These are phyloP conservation scores for Taphrina confusa DNA, from an alignment of 1,139 yeast species.

Conservation along the genomic window DNA sequence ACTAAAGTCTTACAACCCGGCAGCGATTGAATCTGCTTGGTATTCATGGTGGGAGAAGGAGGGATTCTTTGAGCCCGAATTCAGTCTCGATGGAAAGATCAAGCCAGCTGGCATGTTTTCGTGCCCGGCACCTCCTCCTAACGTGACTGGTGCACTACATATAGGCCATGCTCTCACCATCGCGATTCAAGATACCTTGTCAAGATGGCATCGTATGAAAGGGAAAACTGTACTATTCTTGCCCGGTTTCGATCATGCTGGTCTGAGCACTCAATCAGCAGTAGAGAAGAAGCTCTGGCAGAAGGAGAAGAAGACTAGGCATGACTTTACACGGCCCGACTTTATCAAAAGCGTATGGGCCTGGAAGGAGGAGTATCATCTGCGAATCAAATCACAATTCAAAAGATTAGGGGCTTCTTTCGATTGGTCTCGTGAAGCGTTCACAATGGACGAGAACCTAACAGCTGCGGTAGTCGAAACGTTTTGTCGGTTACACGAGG, in stretches of 20 bases:
- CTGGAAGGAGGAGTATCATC: conserved; percentile 95
- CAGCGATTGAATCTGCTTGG: conserved; percentile 95
- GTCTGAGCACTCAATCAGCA: conserved; percentile 97
- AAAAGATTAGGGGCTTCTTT: conserved; percentile 91
- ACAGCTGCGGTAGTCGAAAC: conserved; percentile 86
- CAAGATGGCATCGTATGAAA: conserved; percentile 94
- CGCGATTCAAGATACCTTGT: conserved; percentile 88
- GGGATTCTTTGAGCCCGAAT: conserved; percentile 86
- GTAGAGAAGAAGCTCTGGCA: conserved; percentile 96
- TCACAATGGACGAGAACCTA: conserved; percentile 80
- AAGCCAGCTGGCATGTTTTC: conserved; percentile 83
- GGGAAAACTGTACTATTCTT: conserved; percentile 90
- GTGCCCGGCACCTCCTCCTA: conserved; percentile 98
- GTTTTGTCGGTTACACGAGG: conserved; percentile 86
- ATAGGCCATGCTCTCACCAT: conserved; percentile 98
- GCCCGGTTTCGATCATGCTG: conserved; percentile 99
- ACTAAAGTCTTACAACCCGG: conserved; percentile 89
- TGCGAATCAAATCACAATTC: conserved; percentile 79
- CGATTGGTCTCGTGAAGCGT: conserved; percentile 93
- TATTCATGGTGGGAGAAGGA: conserved; percentile 94
- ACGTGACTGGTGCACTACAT: conserved; percentile 97
- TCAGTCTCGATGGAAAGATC: conserved; percentile 68
- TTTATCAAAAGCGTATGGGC: conserved; percentile 91
- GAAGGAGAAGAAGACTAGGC: conserved; percentile 83
- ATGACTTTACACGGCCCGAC: conserved; percentile 90